Percentiles rank a stretch among this genome's conserved stretches.
These are phyloP conservation scores for Carex littledalei DNA, from an alignment of 176 grass and related monocot species.

Conservation along the genomic window DNA sequence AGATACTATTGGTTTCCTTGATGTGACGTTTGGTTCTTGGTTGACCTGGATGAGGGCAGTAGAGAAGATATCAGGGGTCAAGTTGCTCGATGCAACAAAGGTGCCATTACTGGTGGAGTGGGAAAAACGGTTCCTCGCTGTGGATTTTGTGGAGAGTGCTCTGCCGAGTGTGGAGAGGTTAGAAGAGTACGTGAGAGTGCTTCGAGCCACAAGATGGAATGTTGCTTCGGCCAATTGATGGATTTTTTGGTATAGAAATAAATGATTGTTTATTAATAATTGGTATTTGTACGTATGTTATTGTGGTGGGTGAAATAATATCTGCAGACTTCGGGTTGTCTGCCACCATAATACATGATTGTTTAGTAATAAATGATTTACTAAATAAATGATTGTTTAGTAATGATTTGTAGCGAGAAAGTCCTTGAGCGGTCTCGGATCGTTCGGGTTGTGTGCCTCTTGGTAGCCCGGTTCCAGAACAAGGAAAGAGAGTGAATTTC, in stretches of 20 bases:
- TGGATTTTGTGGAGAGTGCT: background rate
- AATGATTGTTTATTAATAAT: no score
- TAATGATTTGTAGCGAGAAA: no score
- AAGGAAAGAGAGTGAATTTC: no score
- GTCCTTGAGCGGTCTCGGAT: no score
- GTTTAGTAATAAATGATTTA: no score
- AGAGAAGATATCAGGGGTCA: constrained; percentile 21
- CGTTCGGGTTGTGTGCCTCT: no score
- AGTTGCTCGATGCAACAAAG: constrained; percentile 17
- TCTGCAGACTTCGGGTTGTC: no score
- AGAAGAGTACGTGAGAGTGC: constrained; percentile 1
- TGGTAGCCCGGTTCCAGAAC: no score
- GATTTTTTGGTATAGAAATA: background rate
- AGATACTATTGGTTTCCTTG: constrained; percentile 28
- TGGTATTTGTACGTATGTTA: background rate
- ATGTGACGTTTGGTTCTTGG: constrained; percentile 32
- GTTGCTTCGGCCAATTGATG: background rate
- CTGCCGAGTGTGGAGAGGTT: constrained; percentile 23
- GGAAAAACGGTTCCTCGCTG: constrained; percentile 26
- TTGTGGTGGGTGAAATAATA: no score
- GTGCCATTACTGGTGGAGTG: constrained; percentile 27
- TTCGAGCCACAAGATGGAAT: background rate
- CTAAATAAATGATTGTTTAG: no score
- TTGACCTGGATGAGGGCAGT: constrained; percentile 30
- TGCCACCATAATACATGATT: no score